Percentiles rank a stretch among this genome's conserved stretches.
phyloP scores from a whole-genome alignment of 805 yeast genomes.

The Cyberlindnera subsufficiens region DNA sequence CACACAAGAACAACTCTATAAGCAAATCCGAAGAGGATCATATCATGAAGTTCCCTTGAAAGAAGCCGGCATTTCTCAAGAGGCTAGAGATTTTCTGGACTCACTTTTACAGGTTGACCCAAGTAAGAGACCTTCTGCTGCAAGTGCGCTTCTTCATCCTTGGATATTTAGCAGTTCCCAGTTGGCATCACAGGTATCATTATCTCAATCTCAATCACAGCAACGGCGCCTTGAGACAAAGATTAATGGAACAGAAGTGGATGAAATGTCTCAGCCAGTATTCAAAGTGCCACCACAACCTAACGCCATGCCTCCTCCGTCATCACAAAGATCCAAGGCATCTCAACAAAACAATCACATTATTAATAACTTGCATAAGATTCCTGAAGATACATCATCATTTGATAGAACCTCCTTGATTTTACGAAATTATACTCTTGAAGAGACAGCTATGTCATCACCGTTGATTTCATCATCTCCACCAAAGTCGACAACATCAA shows the following conservation, averaged over 20 bases:
- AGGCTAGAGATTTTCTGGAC: slow-evolving; percentile 68
- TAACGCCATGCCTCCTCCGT: slow-evolving; percentile 1
- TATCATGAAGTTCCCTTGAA: slow-evolving; percentile 74
- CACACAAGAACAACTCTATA: slow-evolving; percentile 80
- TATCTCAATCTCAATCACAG: slow-evolving; percentile 69
- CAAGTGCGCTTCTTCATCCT: slow-evolving; percentile 67
- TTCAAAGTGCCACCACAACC: slow-evolving; percentile 18
- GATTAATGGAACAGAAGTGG: slow-evolving; percentile 4
- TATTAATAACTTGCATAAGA: slow-evolving; percentile 1
- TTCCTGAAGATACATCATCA: slow-evolving; percentile 11
- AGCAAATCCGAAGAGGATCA: slow-evolving; percentile 68
- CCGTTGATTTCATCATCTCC: neutral
- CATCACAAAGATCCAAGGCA: slow-evolving; percentile 3
- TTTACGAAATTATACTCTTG: neutral
- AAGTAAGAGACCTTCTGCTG: slow-evolving; percentile 62
- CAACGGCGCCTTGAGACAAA: slow-evolving; percentile 38
- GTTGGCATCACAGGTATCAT: slow-evolving; percentile 38
- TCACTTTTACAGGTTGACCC: slow-evolving; percentile 76
- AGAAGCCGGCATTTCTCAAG: slow-evolving; percentile 56
- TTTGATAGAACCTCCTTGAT: slow-evolving; percentile 18
- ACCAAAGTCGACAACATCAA: neutral
- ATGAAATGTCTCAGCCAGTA: slow-evolving; percentile 6
- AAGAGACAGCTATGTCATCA: slow-evolving; percentile 5
- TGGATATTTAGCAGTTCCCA: slow-evolving; percentile 51
- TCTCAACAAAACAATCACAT: slow-evolving; percentile 1